phyloP scores from a whole-genome alignment of 768 basidiomycete species.

The Boletus vinaceobasis region DNA sequence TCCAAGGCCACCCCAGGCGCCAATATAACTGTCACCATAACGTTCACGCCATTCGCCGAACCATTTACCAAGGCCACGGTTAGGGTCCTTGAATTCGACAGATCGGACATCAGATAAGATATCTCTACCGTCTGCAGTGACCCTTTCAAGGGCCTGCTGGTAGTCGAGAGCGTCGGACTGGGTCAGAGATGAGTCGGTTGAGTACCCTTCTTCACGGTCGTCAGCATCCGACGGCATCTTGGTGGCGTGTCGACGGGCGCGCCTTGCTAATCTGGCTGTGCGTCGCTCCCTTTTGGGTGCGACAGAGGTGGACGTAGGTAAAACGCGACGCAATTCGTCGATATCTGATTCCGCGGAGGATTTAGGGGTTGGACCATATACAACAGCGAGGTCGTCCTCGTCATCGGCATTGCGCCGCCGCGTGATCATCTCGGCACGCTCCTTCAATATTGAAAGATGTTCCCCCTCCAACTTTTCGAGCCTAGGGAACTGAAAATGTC shows the following conservation, averaged over 20 bases:
- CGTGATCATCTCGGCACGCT: slow-evolving; percentile 65
- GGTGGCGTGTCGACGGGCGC: slow-evolving; percentile 39
- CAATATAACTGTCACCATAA: slow-evolving; percentile 77
- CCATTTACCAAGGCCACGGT: slow-evolving; percentile 61
- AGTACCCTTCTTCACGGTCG: slow-evolving; percentile 70
- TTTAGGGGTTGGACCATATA: slow-evolving; percentile 54
- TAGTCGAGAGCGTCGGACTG: slow-evolving; percentile 71
- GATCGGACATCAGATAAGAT: slow-evolving; percentile 81
- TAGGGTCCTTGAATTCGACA: slow-evolving; percentile 80
- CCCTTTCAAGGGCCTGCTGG: slow-evolving; percentile 51
- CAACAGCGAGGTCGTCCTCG: slow-evolving; percentile 70
- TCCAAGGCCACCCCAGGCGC: slow-evolving; percentile 88
- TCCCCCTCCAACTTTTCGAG: slow-evolving; percentile 79
- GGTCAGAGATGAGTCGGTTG: slow-evolving; percentile 76
- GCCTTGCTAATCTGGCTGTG: slow-evolving; percentile 55
- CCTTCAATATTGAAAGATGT: slow-evolving; percentile 66
- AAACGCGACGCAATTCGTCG: slow-evolving; percentile 60
- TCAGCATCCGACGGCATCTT: slow-evolving; percentile 28
- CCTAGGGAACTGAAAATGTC: slow-evolving; percentile 56
- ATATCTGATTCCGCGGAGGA: slow-evolving; percentile 35
- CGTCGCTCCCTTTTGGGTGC: slow-evolving; percentile 52
- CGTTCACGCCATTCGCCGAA: slow-evolving; percentile 72
- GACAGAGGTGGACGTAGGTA: slow-evolving; percentile 45
- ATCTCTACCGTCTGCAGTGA: slow-evolving; percentile 48
- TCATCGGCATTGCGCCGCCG: slow-evolving; percentile 73